Conservation (phyloP, 2,329 filamentous ascomycete genomes). For the Ophiocordyceps sinensis region DNA sequence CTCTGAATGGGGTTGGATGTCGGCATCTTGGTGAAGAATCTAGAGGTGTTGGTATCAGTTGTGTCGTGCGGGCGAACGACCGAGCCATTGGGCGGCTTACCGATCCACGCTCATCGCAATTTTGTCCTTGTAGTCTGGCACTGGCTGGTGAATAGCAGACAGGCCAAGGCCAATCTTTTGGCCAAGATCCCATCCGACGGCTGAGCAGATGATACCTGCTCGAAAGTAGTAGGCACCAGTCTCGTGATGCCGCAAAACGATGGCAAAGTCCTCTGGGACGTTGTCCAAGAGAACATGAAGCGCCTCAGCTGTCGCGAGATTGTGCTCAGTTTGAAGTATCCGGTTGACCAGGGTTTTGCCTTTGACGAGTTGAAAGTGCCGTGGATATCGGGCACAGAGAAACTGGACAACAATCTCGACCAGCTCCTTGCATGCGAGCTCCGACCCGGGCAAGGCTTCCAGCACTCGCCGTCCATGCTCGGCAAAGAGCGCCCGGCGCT, state of each 20-base stretch:
- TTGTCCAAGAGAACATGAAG: slow-evolving; percentile 61
- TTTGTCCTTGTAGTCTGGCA: slow-evolving; percentile 77
- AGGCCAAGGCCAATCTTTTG: slow-evolving; percentile 60
- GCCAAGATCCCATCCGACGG: slow-evolving; percentile 65
- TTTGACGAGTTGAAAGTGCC: slow-evolving; percentile 48
- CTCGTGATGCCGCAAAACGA: slow-evolving; percentile 56
- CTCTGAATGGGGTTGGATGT: slow-evolving; percentile 65
- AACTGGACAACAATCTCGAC: slow-evolving; percentile 82
- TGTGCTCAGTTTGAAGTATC: slow-evolving; percentile 48
- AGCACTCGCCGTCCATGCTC: slow-evolving; percentile 51
- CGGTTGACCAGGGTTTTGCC: slow-evolving; percentile 49
- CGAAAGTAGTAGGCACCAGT: slow-evolving; percentile 62
- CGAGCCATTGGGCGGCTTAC: slow-evolving; percentile 25
- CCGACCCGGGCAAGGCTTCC: slow-evolving; percentile 55
- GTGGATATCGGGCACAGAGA: slow-evolving; percentile 61
- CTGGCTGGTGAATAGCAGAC: slow-evolving; percentile 54
- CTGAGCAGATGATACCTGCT: slow-evolving; percentile 64
- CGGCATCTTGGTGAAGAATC: slow-evolving; percentile 70
- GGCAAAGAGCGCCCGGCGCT: slow-evolving; percentile 51
- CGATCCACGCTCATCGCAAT: slow-evolving; percentile 81
- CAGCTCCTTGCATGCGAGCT: slow-evolving; percentile 68
- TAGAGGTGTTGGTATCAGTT: slow-evolving; percentile 12
- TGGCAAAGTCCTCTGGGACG: slow-evolving; percentile 71
- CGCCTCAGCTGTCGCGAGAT: slow-evolving; percentile 48
- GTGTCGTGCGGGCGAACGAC: background rate